Conservation (phyloP, 805 yeast genomes). For the Monosporozyma aerobia region DNA sequence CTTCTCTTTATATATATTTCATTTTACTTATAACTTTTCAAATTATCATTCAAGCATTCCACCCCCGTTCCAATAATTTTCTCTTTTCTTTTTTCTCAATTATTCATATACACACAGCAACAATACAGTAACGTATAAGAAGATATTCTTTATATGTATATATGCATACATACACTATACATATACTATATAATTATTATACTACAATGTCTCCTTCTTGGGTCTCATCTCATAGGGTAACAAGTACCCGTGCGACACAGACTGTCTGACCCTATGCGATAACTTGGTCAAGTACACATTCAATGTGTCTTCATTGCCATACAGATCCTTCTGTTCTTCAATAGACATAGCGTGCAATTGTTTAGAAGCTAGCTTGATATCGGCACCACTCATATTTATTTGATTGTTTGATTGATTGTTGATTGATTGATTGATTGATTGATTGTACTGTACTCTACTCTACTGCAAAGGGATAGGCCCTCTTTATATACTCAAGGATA, state of each 20-base stretch:
- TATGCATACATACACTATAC: too few relatives aligned
- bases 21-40: too few relatives aligned
- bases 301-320: conserved; percentile 8
- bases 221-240: conserved; percentile 5
- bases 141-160: too few relatives aligned
- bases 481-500: too few relatives aligned
- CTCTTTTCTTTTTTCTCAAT: neutral
- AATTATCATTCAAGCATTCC: neutral
- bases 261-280: conserved; percentile 8
- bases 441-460: too few relatives aligned
- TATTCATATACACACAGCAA: too few relatives aligned
- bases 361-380: conserved; percentile 5
- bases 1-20: too few relatives aligned
- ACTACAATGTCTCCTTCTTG: neutral
- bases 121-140: too few relatives aligned
- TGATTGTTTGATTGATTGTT: neutral
- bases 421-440: neutral
- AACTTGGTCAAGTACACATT: conserved; percentile 17
- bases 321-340: conserved; percentile 9
- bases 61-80: neutral
- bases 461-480: too few relatives aligned
- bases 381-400: neutral
- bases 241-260: conserved; percentile 8
- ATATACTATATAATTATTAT: too few relatives aligned
- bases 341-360: conserved; percentile 8